Evolutionary conservation across 1,284 basidiomycete genomes (phyloP).

Genomic region (Vanrija pseudolonga): DNA sequence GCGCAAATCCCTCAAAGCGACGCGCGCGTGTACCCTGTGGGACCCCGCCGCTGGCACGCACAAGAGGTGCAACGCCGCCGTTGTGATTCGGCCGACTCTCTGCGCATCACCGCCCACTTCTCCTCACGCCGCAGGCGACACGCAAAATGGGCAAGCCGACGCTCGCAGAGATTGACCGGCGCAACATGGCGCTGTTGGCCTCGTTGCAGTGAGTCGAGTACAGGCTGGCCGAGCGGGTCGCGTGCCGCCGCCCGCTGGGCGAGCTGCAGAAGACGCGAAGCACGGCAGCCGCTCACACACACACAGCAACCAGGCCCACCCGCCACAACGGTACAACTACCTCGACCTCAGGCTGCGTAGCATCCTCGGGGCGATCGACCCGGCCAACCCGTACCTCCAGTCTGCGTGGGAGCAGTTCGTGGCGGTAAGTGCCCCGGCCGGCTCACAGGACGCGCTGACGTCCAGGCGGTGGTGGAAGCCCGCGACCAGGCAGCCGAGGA

Average conservation of each 20-base stretch:
- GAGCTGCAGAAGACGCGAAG: too few relatives aligned
- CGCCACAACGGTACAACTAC: neutral
- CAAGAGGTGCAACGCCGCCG: too few relatives aligned
- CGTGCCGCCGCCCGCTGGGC: neutral
- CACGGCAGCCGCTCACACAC: too few relatives aligned
- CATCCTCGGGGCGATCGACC: constrained; percentile 4
- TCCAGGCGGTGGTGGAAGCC: too few relatives aligned
- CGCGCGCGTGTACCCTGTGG: too few relatives aligned
- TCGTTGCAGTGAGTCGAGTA: constrained; percentile 12
- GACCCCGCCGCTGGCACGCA: too few relatives aligned
- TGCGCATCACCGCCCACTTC: neutral
- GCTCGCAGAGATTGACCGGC: constrained; percentile 2
- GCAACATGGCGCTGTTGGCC: constrained; percentile 6
- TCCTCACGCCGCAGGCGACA: neutral
- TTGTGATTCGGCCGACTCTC: too few relatives aligned
- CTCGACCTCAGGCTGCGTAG: constrained; percentile 10
- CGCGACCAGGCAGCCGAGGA: too few relatives aligned
- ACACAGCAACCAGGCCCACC: neutral
- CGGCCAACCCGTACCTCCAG: neutral
- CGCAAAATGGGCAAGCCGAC: constrained; percentile 10
- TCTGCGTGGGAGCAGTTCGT: constrained; percentile 16
- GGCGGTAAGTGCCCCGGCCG: neutral
- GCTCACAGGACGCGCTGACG: neutral
- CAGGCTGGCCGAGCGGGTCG: too few relatives aligned
- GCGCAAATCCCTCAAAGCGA: too few relatives aligned